A percentile compares a stretch with the other conserved stretches of the same genome.
phyloP scores from a whole-genome alignment of 192 early-diverging fungal species.

The Geranomyces michiganensis region DNA sequence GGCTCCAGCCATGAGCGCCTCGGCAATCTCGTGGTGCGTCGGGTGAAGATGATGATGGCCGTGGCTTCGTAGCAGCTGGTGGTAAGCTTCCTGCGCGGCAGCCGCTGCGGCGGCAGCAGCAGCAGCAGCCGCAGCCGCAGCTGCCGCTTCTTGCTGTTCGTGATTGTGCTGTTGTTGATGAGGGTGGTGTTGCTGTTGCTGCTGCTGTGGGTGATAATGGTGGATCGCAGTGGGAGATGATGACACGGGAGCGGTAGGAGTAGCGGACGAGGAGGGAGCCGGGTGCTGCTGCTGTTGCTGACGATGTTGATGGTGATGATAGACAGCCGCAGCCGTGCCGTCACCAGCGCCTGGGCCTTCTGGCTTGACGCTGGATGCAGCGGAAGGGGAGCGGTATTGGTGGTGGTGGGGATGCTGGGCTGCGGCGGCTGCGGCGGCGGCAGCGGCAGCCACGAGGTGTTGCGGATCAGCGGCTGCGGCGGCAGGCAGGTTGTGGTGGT shows the following conservation, averaged over 20 bases:
- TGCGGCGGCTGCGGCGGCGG: too few species aligned
- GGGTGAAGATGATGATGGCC: too few species aligned
- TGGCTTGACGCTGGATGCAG: too few species aligned
- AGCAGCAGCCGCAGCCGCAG: slow-evolving; percentile 5
- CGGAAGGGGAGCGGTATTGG: too few species aligned
- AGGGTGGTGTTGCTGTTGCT: slow-evolving; percentile 7
- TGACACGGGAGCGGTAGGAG: too few species aligned
- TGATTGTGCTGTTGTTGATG: slow-evolving; percentile 10
- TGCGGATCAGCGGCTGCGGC: slow-evolving; percentile 8
- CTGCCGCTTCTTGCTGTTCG: background rate
- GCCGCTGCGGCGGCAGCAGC: background rate
- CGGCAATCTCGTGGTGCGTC: background rate
- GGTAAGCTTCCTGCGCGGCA: background rate
- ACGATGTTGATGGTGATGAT: slow-evolving; percentile 14
- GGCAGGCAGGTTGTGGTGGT: background rate
- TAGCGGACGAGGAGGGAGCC: too few species aligned
- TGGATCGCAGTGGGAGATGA: too few species aligned
- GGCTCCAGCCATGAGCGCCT: background rate
- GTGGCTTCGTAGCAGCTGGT: too few species aligned
- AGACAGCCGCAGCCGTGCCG: background rate
- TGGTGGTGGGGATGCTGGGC: too few species aligned
- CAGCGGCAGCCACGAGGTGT: too few species aligned
- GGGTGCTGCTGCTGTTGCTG: too few species aligned
- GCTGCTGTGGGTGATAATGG: slow-evolving; percentile 4
- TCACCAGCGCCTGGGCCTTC: too few species aligned